Evolutionary conservation across 148 eudicot species (phyloP).

Genomic region (Cornus suecica): DNA sequence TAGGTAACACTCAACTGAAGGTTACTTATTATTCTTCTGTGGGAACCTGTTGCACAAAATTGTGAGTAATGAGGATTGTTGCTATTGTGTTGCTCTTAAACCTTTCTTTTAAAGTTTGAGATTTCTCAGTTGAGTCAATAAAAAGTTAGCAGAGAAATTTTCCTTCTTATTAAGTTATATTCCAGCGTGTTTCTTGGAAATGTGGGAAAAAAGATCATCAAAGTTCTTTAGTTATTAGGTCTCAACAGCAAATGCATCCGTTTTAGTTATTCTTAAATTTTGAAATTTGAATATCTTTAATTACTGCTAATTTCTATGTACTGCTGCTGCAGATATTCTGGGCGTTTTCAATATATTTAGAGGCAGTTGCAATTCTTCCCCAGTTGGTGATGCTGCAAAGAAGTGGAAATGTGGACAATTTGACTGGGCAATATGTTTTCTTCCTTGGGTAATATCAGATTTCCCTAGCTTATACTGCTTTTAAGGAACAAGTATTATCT

Average conservation of each 20-base stretch:
- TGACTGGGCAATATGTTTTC: slow-evolving; percentile 77
- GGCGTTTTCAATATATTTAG: slow-evolving; percentile 85
- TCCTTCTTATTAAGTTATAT: too few relatives aligned
- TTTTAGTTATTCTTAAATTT: neutral
- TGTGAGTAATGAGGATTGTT: neutral
- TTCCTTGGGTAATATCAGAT: slow-evolving; percentile 60
- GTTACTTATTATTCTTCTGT: neutral
- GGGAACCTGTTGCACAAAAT: neutral
- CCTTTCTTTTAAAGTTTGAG: neutral
- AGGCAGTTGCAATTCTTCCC: slow-evolving; percentile 87
- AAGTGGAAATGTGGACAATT: slow-evolving; percentile 84
- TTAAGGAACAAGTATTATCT: neutral
- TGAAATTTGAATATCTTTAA: neutral
- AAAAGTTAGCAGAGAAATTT: too few relatives aligned
- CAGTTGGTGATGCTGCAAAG: slow-evolving; percentile 85
- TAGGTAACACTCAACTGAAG: neutral
- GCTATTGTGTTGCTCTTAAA: neutral
- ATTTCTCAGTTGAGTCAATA: too few relatives aligned
- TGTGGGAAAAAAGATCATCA: neutral
- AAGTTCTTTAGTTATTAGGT: neutral
- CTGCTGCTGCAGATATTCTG: slow-evolving; percentile 54
- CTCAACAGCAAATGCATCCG: neutral
- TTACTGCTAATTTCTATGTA: slow-evolving; percentile 1
- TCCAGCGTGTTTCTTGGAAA: neutral
- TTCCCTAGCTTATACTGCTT: neutral